Conservation (phyloP, 2,329 filamentous ascomycete genomes). For the Didymella keratinophila region DNA sequence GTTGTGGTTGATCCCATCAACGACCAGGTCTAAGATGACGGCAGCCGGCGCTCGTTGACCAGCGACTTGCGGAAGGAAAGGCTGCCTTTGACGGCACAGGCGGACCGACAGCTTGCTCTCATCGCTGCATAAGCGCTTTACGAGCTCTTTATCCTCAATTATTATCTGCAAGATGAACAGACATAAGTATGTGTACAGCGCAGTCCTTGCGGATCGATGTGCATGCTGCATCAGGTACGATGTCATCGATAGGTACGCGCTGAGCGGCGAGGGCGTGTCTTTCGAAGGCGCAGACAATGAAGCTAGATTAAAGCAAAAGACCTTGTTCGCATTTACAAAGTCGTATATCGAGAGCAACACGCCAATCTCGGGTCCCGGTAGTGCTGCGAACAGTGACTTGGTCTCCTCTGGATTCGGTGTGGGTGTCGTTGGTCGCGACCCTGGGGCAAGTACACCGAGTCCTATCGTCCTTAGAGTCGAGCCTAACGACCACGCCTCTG, state of each 20-base stretch:
- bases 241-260: constrained; percentile 82
- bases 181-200: constrained; percentile 84
- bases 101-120: constrained; percentile 78
- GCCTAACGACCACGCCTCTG: constrained; percentile 86
- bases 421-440: constrained; percentile 65
- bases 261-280: constrained; percentile 75
- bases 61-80: constrained; percentile 78
- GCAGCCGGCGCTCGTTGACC: constrained; percentile 77
- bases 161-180: constrained; percentile 86
- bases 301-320: constrained; percentile 88
- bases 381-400: constrained; percentile 78
- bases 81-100: constrained; percentile 87
- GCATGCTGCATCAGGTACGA: constrained; percentile 96
- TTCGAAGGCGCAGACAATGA: constrained; percentile 67
- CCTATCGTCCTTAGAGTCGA: constrained; percentile 85
- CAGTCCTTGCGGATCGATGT: constrained; percentile 78
- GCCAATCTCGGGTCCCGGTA: constrained; percentile 83
- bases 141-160: constrained; percentile 82
- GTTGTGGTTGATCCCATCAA: constrained; percentile 95
- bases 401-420: constrained; percentile 79
- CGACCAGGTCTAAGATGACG: constrained; percentile 82
- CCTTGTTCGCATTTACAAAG: constrained; percentile 91
- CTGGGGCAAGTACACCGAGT: constrained; percentile 76
- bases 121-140: constrained; percentile 83
- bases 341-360: constrained; percentile 88